These are phyloP conservation scores for Ceratobasidium papillatum DNA, from an alignment of 1,284 basidiomycete genomes.

Conservation along the genomic window DNA sequence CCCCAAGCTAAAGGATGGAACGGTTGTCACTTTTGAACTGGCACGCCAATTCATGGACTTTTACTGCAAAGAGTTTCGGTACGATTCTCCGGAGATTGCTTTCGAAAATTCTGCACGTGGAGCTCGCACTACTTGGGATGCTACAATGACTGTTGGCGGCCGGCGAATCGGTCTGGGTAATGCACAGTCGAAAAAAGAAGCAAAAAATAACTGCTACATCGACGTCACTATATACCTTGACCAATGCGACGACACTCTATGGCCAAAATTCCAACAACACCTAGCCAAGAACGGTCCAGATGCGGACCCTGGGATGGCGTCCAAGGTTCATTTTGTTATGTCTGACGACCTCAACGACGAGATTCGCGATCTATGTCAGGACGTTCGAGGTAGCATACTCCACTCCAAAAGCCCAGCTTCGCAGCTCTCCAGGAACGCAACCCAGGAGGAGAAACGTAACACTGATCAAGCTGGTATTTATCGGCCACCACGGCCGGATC, in stretches of 20 bases:
- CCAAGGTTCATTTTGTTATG: constrained; percentile 76
- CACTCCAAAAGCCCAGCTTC: constrained; percentile 59
- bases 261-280: constrained; percentile 70
- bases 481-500: constrained; percentile 44
- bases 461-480: constrained; percentile 47
- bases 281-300: constrained; percentile 63
- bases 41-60: constrained; percentile 95
- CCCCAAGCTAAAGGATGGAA: constrained; percentile 70
- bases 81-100: constrained; percentile 81
- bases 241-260: constrained; percentile 80
- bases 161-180: constrained; percentile 82
- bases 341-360: constrained; percentile 75
- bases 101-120: constrained; percentile 55
- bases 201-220: constrained; percentile 80
- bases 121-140: constrained; percentile 70
- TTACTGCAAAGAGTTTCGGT: constrained; percentile 85
- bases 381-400: constrained; percentile 67
- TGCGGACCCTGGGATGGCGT: constrained; percentile 74
- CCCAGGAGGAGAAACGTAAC: constrained; percentile 45
- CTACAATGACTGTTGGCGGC: constrained; percentile 82
- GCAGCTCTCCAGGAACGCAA: constrained; percentile 49
- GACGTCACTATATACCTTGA: constrained; percentile 91
- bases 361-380: constrained; percentile 74
- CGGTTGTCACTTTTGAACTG: constrained; percentile 72
- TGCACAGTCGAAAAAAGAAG: constrained; percentile 76